Conservation (phyloP, 164 flowering plant genomes). For the Piper longum region DNA sequence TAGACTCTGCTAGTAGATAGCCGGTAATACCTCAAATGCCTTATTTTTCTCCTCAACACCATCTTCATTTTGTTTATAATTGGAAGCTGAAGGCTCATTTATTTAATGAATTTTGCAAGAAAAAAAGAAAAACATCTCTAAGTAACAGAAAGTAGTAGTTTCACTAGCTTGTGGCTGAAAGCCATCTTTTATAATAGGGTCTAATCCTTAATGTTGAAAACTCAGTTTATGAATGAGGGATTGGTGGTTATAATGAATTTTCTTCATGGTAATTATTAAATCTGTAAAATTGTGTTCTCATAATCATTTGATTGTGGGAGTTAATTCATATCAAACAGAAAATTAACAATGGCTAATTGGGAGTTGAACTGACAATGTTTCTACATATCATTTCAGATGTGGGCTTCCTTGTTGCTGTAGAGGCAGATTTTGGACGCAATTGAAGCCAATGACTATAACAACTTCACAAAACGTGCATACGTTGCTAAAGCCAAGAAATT, state of each 20-base stretch:
- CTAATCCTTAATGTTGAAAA: no score
- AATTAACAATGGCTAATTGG: no score
- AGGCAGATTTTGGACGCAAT: slow-evolving; percentile 23
- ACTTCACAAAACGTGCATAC: slow-evolving; percentile 28
- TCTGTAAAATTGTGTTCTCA: no score
- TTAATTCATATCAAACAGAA: background rate
- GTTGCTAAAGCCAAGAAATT: slow-evolving; percentile 28
- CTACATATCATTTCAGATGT: slow-evolving; percentile 7
- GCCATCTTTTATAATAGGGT: no score
- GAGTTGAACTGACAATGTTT: background rate
- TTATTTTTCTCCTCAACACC: background rate
- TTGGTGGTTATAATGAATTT: no score
- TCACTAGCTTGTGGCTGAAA: no score
- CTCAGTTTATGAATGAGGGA: no score
- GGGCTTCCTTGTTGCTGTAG: slow-evolving; percentile 25
- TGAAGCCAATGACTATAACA: slow-evolving; percentile 27
- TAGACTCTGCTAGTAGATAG: slow-evolving; percentile 33
- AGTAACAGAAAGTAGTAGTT: no score
- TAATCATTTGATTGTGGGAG: no score
- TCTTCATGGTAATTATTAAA: no score
- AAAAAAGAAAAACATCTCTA: no score
- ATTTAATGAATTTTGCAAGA: background rate
- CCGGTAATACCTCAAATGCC: slow-evolving; percentile 16
- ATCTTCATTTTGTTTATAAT: background rate
- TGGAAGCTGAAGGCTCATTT: background rate